These are phyloP conservation scores for Phyllosticta citribraziliensis DNA, from an alignment of 2,329 filamentous ascomycete species.

Conservation along the genomic window DNA sequence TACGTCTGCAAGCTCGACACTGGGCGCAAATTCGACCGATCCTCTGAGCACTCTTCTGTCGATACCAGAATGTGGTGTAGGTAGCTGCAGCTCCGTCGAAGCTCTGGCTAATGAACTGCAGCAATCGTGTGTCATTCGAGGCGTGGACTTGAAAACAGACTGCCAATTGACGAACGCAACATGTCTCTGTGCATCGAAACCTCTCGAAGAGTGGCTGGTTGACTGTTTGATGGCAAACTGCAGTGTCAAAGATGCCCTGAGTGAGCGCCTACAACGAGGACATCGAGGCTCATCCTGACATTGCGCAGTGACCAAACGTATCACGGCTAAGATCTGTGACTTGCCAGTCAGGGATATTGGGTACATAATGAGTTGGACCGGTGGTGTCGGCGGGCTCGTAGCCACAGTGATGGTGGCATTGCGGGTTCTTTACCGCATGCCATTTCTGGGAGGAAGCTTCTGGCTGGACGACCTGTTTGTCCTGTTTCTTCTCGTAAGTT, in stretches of 20 bases:
- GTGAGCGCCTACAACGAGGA: neutral
- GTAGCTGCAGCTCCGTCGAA: neutral
- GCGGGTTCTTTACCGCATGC: constrained; percentile 29
- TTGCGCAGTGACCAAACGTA: constrained; percentile 31
- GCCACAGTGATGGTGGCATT: constrained; percentile 25
- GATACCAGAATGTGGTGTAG: neutral
- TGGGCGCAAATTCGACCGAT: neutral
- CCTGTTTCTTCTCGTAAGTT: constrained; percentile 12
- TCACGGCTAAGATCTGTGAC: constrained; percentile 30
- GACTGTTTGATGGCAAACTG: neutral
- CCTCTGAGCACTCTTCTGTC: neutral
- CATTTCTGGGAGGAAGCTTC: constrained; percentile 20
- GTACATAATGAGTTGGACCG: constrained; percentile 22
- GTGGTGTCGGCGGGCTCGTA: constrained; percentile 25
- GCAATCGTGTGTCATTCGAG: neutral
- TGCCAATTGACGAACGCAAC: neutral
- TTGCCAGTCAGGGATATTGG: constrained; percentile 29
- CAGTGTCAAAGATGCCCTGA: constrained; percentile 3
- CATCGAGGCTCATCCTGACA: neutral
- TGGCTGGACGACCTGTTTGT: constrained; percentile 31
- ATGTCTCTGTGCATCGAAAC: neutral
- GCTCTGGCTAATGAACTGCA: neutral
- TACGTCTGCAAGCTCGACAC: neutral
- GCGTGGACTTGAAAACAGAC: neutral
- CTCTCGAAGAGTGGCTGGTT: neutral